Evolutionary conservation across 2,329 filamentous ascomycete genomes (phyloP).

Genomic region (Fusarium incarnatum): DNA sequence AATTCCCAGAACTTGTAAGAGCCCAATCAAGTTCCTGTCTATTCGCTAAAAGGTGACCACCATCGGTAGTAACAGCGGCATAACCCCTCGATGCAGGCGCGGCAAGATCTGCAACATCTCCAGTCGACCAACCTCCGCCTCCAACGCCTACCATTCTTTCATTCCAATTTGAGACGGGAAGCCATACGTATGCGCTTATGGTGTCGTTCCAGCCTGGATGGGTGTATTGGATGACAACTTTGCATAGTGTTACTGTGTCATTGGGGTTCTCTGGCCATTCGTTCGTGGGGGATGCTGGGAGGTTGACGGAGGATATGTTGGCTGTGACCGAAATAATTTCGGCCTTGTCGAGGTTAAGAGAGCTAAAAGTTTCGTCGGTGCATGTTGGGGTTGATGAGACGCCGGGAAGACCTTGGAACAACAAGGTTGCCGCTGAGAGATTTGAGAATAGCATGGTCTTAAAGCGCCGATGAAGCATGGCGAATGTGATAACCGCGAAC

Average conservation of each 20-base stretch:
- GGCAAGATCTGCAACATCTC: neutral
- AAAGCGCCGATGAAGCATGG: neutral
- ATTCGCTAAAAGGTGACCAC: neutral
- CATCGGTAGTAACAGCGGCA: conserved; percentile 26
- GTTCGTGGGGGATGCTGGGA: neutral
- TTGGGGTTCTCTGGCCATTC: conserved; percentile 6
- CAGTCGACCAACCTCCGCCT: conserved; percentile 31
- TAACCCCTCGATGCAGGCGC: conserved; percentile 13
- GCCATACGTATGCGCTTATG: conserved; percentile 17
- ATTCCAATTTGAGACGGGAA: conserved; percentile 32
- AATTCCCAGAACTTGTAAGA: conserved; percentile 26
- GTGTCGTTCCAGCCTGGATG: conserved; percentile 34
- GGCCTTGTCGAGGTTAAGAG: neutral
- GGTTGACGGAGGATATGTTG: neutral
- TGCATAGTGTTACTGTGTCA: neutral
- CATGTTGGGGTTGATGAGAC: neutral
- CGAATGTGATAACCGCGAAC: accelerated
- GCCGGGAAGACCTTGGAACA: neutral
- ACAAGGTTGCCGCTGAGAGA: neutral
- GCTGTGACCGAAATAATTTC: conserved; percentile 1
- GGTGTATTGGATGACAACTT: conserved; percentile 19
- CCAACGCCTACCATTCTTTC: conserved; percentile 27
- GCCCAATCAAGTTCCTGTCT: conserved; percentile 25
- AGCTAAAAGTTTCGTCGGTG: neutral
- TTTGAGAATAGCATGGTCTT: conserved; percentile 7